Conservation (phyloP, 768 basidiomycete genomes). For the Pisolithus microcarpus region DNA sequence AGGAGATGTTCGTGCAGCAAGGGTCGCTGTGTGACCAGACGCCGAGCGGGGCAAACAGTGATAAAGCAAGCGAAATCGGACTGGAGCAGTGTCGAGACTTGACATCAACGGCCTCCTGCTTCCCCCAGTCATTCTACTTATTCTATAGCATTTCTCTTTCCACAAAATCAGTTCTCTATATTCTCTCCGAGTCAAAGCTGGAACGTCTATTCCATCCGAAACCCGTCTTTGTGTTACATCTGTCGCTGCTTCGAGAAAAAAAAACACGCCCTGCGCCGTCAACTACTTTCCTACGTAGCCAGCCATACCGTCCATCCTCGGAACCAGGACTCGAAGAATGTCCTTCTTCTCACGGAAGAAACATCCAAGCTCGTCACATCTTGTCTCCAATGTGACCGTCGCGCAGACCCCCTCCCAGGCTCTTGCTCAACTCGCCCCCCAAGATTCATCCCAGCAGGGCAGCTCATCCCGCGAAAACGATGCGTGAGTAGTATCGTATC, state of each 20-base stretch:
- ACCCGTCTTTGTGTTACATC: too few relatives aligned
- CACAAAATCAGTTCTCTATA: constrained; percentile 9
- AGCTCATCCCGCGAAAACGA: constrained; percentile 20
- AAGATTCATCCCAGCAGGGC: constrained; percentile 22
- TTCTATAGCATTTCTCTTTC: background rate
- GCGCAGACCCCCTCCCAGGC: constrained; percentile 63
- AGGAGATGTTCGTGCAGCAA: background rate
- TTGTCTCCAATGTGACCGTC: constrained; percentile 44
- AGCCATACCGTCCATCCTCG: constrained; percentile 66
- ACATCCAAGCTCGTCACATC: constrained; percentile 47
- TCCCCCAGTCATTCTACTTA: background rate
- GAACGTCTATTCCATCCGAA: too few relatives aligned
- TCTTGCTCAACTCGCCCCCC: constrained; percentile 47
- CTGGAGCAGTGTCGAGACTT: background rate
- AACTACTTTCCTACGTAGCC: constrained; percentile 21
- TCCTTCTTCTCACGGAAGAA: constrained; percentile 92
- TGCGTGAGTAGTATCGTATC: constrained; percentile 26
- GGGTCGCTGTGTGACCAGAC: background rate
- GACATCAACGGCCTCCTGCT: background rate
- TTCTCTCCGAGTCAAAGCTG: too few relatives aligned
- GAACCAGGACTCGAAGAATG: constrained; percentile 66
- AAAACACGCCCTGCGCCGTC: constrained; percentile 8
- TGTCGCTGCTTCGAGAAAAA: constrained; percentile 4
- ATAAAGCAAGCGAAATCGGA: background rate
- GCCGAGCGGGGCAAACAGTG: background rate